phyloP scores from a whole-genome alignment of 352 stramenopile genomes.

The Chrysophaeum taylorii region DNA sequence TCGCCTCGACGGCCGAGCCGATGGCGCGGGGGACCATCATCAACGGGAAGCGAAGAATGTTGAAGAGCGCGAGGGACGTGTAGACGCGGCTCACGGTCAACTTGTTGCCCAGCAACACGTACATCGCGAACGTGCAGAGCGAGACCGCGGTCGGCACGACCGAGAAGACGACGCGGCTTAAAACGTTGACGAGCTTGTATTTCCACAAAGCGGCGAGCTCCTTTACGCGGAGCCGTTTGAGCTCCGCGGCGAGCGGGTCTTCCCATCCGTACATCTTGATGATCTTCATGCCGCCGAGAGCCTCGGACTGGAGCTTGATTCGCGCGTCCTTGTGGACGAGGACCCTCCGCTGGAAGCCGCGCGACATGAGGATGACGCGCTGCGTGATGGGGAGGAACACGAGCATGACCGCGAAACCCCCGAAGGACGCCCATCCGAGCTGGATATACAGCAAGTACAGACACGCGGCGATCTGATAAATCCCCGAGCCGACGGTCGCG shows the following conservation, averaged over 20 bases:
- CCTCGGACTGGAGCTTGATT: constrained; percentile 82
- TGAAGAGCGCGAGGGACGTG: constrained; percentile 85
- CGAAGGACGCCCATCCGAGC: constrained; percentile 63
- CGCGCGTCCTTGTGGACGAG: constrained; percentile 79
- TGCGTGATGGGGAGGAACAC: constrained; percentile 79
- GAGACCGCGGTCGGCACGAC: constrained; percentile 81
- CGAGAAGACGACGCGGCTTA: not conserved
- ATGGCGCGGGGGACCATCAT: constrained; percentile 89
- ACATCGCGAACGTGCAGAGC: constrained; percentile 68
- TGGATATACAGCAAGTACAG: constrained; percentile 58
- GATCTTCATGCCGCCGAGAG: constrained; percentile 81
- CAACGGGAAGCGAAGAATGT: constrained; percentile 91
- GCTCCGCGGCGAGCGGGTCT: constrained; percentile 57
- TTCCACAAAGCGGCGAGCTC: constrained; percentile 36
- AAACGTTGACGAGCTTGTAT: constrained; percentile 35
- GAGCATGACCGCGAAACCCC: constrained; percentile 78
- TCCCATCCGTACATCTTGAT: constrained; percentile 96
- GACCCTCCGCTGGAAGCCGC: constrained; percentile 62
- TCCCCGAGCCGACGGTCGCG: constrained; percentile 62
- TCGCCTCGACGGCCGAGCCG: constrained; percentile 79
- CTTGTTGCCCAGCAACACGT: constrained; percentile 59
- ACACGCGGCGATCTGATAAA: constrained; percentile 60
- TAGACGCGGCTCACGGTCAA: constrained; percentile 80
- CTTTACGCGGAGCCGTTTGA: constrained; percentile 51
- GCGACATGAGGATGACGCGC: constrained; percentile 68